These are phyloP conservation scores for Pyrenophora teres DNA, from an alignment of 2,329 filamentous ascomycete genomes.

Conservation along the genomic window DNA sequence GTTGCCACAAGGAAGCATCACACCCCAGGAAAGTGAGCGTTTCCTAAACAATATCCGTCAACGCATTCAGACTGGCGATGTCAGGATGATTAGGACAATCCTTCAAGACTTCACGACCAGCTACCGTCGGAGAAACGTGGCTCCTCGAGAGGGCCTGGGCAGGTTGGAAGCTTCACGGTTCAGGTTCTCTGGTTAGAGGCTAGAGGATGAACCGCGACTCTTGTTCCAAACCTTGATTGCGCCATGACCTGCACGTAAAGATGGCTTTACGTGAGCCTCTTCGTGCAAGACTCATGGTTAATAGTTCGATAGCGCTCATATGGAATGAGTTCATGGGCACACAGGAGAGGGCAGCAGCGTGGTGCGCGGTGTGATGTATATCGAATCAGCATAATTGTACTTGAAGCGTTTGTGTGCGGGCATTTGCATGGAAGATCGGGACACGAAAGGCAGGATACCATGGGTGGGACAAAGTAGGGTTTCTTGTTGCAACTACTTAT, in stretches of 20 bases:
- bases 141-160: conserved; percentile 89
- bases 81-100: conserved; percentile 79
- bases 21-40: conserved; percentile 76
- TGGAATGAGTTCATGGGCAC: background rate
- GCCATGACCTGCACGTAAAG: background rate
- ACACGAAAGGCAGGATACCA: conserved; percentile 17
- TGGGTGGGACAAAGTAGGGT: conserved; percentile 4
- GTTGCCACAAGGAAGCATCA: conserved; percentile 75
- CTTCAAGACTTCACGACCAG: conserved; percentile 97
- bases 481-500: conserved; percentile 8
- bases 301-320: background rate
- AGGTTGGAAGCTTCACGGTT: conserved; percentile 86
- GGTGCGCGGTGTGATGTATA: conserved; percentile 12
- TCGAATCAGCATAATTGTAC: conserved; percentile 19
- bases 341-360: background rate
- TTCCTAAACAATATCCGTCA: conserved; percentile 81
- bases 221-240: conserved; percentile 5
- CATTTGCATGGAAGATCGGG: conserved; percentile 23
- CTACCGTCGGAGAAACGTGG: conserved; percentile 90
- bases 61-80: conserved; percentile 69
- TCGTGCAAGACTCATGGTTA: background rate
- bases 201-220: conserved; percentile 11
- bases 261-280: background rate
- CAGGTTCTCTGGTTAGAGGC: conserved; percentile 63
- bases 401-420: conserved; percentile 24